Conservation (phyloP, 805 yeast species). For the Candida ipomoeae region DNA sequence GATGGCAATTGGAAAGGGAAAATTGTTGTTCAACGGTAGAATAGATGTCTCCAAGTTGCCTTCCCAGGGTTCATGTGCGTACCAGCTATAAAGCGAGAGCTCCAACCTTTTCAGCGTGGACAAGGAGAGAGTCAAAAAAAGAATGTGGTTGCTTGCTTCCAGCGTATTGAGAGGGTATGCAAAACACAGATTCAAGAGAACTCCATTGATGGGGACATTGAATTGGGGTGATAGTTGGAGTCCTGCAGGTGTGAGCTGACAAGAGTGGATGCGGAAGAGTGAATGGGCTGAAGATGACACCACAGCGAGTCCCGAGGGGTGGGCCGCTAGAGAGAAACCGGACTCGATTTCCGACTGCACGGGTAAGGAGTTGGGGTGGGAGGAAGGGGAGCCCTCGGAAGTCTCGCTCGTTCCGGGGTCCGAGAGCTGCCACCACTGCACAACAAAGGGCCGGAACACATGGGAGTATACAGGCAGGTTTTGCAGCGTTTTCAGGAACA, state of each 20-base stretch:
- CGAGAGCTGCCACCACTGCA: constrained; percentile 47
- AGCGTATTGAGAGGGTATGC: constrained; percentile 31
- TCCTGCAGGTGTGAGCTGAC: constrained; percentile 35
- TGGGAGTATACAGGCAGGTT: constrained; percentile 16
- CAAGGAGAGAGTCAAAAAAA: constrained; percentile 33
- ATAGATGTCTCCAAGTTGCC: constrained; percentile 31
- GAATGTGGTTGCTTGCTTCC: constrained; percentile 25
- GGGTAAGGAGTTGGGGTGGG: too few species aligned
- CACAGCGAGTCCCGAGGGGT: constrained; percentile 35
- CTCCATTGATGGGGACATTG: constrained; percentile 40
- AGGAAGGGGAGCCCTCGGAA: too few species aligned
- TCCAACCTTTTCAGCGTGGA: constrained; percentile 36
- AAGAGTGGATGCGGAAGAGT: constrained; percentile 35
- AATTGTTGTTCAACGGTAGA: constrained; percentile 37
- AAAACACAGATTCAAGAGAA: constrained; percentile 40
- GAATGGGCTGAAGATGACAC: constrained; percentile 36
- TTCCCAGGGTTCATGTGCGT: constrained; percentile 30
- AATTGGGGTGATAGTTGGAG: constrained; percentile 33
- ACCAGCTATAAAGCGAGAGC: constrained; percentile 40
- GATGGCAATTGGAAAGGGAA: constrained; percentile 41
- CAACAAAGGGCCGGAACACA: constrained; percentile 40
- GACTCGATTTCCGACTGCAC: constrained; percentile 4
- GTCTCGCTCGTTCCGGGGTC: neutral
- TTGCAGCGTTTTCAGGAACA: constrained; percentile 8
- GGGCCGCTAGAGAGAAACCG: constrained; percentile 31